Evolutionary conservation across 495 filamentous ascomycete species (phyloP).

Genomic region (Neurospora africana): DNA sequence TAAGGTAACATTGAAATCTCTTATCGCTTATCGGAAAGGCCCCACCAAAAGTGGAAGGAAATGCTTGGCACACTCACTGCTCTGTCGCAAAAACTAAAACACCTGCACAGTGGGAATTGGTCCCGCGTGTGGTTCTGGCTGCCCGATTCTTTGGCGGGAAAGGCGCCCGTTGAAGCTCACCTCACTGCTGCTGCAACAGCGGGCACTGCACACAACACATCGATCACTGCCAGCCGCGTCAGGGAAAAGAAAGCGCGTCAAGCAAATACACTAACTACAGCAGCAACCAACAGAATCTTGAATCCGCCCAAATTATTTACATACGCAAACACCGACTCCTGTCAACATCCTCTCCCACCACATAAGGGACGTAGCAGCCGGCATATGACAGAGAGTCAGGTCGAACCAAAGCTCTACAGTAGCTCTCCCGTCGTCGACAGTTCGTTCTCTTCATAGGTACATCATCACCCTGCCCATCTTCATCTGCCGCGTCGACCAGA

Average conservation of each 20-base stretch:
- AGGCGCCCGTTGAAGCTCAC: background rate
- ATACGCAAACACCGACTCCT: background rate
- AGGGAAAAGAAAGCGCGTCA: conserved; percentile 9
- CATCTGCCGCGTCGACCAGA: background rate
- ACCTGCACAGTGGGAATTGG: background rate
- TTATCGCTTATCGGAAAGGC: background rate
- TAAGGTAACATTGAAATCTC: background rate
- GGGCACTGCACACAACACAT: background rate
- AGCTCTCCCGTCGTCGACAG: background rate
- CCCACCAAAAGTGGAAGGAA: background rate
- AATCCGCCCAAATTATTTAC: background rate
- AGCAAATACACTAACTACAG: conserved; percentile 1
- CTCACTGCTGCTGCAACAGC: background rate
- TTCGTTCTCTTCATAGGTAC: background rate
- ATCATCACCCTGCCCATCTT: background rate
- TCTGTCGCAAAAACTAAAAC: background rate
- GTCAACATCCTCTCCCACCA: background rate
- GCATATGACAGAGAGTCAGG: background rate
- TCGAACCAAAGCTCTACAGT: background rate
- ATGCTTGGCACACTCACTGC: background rate
- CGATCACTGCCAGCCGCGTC: conserved; percentile 12
- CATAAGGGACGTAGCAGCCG: background rate
- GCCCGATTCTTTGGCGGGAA: background rate
- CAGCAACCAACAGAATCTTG: background rate
- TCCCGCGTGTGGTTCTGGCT: background rate